Evolutionary conservation across 176 grass and related monocot species (phyloP).

Genomic region (Zoysia pacifica): DNA sequence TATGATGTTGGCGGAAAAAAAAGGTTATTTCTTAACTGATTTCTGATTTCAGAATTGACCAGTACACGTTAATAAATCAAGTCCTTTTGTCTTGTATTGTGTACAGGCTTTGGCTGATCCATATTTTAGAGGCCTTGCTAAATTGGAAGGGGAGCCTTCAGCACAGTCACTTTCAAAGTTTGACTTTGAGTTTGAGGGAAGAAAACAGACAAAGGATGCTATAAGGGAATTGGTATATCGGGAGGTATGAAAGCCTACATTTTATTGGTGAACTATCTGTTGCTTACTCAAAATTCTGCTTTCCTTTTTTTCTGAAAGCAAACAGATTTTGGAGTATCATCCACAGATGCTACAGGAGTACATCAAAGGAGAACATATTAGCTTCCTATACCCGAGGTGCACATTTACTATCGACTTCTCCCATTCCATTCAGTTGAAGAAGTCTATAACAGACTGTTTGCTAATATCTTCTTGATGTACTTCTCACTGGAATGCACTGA

Average conservation of each 20-base stretch:
- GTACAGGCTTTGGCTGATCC: constrained; percentile 89
- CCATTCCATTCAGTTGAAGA: not conserved
- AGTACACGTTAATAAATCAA: not conserved
- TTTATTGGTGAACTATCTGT: constrained; percentile 9
- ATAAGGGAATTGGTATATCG: constrained; percentile 85
- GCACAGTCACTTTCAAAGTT: constrained; percentile 75
- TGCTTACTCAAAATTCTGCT: constrained; percentile 5
- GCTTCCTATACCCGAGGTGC: constrained; percentile 94
- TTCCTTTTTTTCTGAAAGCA: constrained; percentile 52
- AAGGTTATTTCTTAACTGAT: constrained; percentile 21
- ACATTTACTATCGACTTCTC: constrained; percentile 11
- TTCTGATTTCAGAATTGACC: constrained; percentile 10
- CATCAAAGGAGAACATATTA: constrained; percentile 64
- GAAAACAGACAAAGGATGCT: constrained; percentile 77
- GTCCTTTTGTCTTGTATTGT: constrained; percentile 23
- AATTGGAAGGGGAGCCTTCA: constrained; percentile 64
- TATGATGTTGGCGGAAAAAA: not conserved
- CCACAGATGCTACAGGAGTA: constrained; percentile 89
- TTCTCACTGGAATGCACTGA: not conserved
- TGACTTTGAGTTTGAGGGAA: constrained; percentile 92
- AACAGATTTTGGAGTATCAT: constrained; percentile 99
- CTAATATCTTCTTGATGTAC: not conserved
- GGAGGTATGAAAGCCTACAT: constrained; percentile 62
- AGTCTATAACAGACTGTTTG: not conserved
- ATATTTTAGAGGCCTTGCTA: constrained; percentile 73